phyloP scores from a whole-genome alignment of 2,329 filamentous ascomycete genomes.

The Colletotrichum endophyticum region DNA sequence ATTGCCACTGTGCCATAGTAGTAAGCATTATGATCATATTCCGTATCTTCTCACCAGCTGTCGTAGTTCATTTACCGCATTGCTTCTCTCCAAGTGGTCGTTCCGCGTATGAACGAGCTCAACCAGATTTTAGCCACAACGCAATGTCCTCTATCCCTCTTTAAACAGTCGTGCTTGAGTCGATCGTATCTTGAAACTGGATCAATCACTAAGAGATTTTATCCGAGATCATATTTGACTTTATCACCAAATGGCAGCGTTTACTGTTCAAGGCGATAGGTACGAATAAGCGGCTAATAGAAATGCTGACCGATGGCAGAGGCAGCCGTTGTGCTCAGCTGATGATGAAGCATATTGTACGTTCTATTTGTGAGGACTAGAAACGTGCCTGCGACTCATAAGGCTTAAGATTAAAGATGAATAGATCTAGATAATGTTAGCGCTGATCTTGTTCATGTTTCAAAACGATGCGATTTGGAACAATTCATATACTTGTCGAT shows the following conservation, averaged over 20 bases:
- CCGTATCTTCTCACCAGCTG: neutral
- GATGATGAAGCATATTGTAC: neutral
- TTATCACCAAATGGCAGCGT: neutral
- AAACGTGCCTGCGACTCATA: neutral
- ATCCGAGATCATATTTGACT: neutral
- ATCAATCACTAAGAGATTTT: neutral
- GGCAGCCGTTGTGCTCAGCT: neutral
- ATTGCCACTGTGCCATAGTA: accelerated
- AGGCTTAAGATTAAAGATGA: neutral
- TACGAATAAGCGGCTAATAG: neutral
- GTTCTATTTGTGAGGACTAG: neutral
- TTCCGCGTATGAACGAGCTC: neutral
- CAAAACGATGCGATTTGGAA: neutral
- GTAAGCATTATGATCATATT: neutral
- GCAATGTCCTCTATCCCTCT: neutral
- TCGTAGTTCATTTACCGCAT: neutral
- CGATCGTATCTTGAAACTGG: neutral
- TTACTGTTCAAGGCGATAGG: neutral
- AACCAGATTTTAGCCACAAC: neutral
- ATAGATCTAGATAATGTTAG: neutral
- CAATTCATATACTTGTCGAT: neutral
- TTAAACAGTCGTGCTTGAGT: neutral
- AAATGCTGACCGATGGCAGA: neutral
- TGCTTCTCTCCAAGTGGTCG: neutral
- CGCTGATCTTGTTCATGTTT: neutral